Conservation (phyloP, 1,139 yeast species). For the Candida tetrigidarum region DNA sequence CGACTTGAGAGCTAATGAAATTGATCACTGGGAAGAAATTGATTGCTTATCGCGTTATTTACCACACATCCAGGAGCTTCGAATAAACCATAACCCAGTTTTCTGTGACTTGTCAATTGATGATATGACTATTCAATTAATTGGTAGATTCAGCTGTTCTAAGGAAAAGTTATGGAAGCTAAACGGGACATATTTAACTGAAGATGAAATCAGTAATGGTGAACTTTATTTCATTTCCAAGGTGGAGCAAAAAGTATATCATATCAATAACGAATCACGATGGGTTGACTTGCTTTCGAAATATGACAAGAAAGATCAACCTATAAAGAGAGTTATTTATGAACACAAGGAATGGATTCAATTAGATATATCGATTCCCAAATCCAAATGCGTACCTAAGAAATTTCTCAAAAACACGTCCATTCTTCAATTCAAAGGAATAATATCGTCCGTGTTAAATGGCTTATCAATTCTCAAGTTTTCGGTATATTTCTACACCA, state of each 20-base stretch:
- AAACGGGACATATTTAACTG: conserved; percentile 58
- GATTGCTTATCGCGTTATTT: conserved; percentile 39
- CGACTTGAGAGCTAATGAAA: conserved; percentile 53
- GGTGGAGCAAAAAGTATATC: conserved; percentile 39
- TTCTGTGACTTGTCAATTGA: conserved; percentile 36
- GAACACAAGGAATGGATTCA: conserved; percentile 13
- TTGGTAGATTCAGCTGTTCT: conserved; percentile 52
- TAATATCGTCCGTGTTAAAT: conserved; percentile 19
- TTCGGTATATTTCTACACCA: conserved; percentile 22
- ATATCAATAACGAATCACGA: conserved; percentile 21
- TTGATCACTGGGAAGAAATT: conserved; percentile 51
- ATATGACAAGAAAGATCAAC: conserved; percentile 22
- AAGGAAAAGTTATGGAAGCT: conserved; percentile 35
- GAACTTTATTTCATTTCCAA: conserved; percentile 69
- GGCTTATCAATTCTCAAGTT: conserved; percentile 23
- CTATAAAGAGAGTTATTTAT: neutral
- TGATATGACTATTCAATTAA: conserved; percentile 41
- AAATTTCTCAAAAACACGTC: conserved; percentile 19
- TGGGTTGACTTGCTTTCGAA: conserved; percentile 33
- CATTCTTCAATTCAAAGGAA: conserved; percentile 34
- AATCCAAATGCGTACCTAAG: neutral
- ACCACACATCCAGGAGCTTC: conserved; percentile 45
- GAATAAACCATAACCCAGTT: conserved; percentile 59
- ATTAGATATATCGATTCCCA: conserved; percentile 8
- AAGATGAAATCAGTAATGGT: conserved; percentile 59